Percentiles rank a stretch among this genome's conserved stretches.
Conservation (phyloP, 2,329 filamentous ascomycete species). For the Clonostachys solani region DNA sequence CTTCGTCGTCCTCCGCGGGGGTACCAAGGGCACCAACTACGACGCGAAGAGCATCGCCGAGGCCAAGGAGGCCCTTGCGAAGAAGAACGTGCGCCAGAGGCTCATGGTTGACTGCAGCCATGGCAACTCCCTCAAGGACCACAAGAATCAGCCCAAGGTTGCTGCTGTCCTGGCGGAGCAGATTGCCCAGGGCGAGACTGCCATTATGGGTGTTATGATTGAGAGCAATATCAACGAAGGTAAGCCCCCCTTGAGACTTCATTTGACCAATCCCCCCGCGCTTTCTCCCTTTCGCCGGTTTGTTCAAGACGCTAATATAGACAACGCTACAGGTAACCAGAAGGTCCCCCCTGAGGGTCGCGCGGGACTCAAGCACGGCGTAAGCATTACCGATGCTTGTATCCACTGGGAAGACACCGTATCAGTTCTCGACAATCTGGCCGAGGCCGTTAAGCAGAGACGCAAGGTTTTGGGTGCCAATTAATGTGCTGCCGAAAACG, state of each 20-base stretch:
- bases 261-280: neutral
- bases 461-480: conserved; percentile 39
- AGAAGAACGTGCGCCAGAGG: conserved; percentile 68
- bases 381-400: conserved; percentile 96
- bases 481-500: neutral
- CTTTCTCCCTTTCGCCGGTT: neutral
- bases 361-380: conserved; percentile 81
- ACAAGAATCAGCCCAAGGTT: conserved; percentile 96
- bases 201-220: conserved; percentile 97
- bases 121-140: conserved; percentile 92
- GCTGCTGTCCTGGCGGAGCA: conserved; percentile 78
- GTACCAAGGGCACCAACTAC: conserved; percentile 91
- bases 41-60: conserved; percentile 79
- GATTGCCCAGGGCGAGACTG: conserved; percentile 76
- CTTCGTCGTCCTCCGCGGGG: conserved; percentile 92
- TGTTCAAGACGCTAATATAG: neutral
- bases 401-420: conserved; percentile 93
- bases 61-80: conserved; percentile 73
- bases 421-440: conserved; percentile 70
- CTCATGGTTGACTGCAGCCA: conserved; percentile 99
- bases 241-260: conserved; percentile 25
- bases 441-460: conserved; percentile 73
- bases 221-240: conserved; percentile 96
- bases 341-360: conserved; percentile 88
- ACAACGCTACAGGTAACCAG: conserved; percentile 60